Evolutionary conservation across 2,329 filamentous ascomycete genomes (phyloP), one percentile per base, ranked within the genome.

Genomic region (Aciculosporium take): DNA sequence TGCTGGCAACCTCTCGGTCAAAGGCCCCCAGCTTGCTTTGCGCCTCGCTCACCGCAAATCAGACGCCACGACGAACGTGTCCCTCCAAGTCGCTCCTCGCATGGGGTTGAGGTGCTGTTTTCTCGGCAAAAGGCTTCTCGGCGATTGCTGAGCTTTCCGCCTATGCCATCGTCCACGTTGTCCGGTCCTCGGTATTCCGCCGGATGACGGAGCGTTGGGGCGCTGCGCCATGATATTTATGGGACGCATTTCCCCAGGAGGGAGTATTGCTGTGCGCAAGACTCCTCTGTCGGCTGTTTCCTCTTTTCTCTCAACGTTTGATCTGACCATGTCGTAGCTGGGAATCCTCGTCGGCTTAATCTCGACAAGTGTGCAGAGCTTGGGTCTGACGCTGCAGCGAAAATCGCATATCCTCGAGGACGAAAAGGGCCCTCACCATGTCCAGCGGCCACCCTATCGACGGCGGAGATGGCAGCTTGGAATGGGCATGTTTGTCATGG

Each of bases 361-460:
- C 52, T 96, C 89, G 44, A 95, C 91, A 45, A 91, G 87, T 59
- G 76, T 96, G 20, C 91, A 98, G 62, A 94, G 88, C 60, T 71
- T 98, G 53, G 91, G 91, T 50, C 74, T 98, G 49, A 98, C 91
- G 25, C 73, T 98, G 21, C 91, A 98, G 65, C 85, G 91, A 59
- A 96, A 98, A 65, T 96, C 91, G 48, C 91, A 98, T 65, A 81
- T 98, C 51, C 79, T 96, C 56, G 91, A 98, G 68, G 91, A 98
- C 66, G 86, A 93, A 66, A 94, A 94, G 62, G 76, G 78, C 39
- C 72, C 72, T 7, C 81, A 85, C 59, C 78, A 91, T 63, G 68
- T 80, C 45, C 80, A 84, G 51, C 74, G 89, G 46, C 89, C 91
- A 34, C 86, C 91, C 4, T 93, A 95, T 63, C 81, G 82, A 56